These are phyloP conservation scores for Dipteronia dyeriana DNA, from an alignment of 345 rosid species.

Conservation along the genomic window DNA sequence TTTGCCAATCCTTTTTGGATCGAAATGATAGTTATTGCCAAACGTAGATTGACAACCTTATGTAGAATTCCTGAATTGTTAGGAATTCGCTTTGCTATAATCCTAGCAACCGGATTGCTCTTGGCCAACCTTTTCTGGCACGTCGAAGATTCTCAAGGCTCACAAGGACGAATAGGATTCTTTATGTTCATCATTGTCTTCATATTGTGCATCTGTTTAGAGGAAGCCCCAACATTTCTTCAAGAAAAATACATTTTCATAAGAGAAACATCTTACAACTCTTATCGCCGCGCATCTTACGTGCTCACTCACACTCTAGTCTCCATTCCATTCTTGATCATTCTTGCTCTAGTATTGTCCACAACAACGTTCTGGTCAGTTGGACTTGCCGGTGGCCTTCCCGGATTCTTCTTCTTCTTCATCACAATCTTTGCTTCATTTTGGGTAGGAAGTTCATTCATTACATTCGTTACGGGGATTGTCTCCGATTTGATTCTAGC, in stretches of 20 bases:
- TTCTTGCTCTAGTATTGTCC: conserved; percentile 47
- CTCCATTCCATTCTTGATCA: conserved; percentile 43
- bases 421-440: conserved; percentile 43
- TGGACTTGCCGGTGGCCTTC: conserved; percentile 48
- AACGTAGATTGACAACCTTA: conserved; percentile 27
- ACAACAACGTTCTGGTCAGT: conserved; percentile 52
- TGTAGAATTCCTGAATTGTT: conserved; percentile 17
- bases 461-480: conserved; percentile 48
- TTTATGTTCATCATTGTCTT: conserved; percentile 49
- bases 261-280: conserved; percentile 58
- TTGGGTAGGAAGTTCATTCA: conserved; percentile 39
- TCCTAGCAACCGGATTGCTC: conserved; percentile 28
- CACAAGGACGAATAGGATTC: conserved; percentile 43
- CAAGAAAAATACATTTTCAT: conserved; percentile 55
- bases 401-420: conserved; percentile 50
- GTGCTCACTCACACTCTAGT: conserved; percentile 51
- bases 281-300: conserved; percentile 53
- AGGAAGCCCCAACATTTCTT: conserved; percentile 51
- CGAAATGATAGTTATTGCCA: conserved; percentile 30
- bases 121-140: conserved; percentile 30
- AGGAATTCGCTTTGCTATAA: neutral
- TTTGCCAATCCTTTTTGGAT: conserved; percentile 36
- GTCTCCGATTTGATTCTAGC: conserved; percentile 46
- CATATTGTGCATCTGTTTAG: conserved; percentile 48
- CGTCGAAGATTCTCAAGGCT: conserved; percentile 36